Evolutionary conservation across 2,329 filamentous ascomycete species (phyloP), one percentile per base, ranked within the genome.

Genomic region (Volutella citrinella): DNA sequence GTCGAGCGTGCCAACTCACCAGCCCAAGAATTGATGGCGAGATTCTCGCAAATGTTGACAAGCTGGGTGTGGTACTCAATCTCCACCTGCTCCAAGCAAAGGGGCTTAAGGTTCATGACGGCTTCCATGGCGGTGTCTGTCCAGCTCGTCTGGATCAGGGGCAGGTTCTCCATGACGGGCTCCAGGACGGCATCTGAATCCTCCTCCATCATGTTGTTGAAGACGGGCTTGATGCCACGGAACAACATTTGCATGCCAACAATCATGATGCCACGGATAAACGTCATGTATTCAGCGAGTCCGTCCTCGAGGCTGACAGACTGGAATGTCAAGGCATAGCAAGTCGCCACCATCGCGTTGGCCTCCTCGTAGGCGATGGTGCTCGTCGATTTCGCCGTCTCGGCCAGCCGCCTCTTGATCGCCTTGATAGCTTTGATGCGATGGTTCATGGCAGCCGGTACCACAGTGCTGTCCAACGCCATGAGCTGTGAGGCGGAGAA

Each of bases 401-500:
- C 63, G 10, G 62, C 54, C 4, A 82, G 58, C 1, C 70, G 66
- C 43, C 69, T 70, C 54, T 81, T 80, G 46, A 82, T 75, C 6
- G 76, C 70, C 39, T 71, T 72, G 48, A 85, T 76, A 6, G 82
- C 80, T 38, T 82, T 76, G 32, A 83, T 63, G 14, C 82, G 77
- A 55, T 86, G 82, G 21, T 65, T 65, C 61, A 85, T 76, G 25
- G 81, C 80, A 19, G 74, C 69, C 11, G 71, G 64, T 11, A 71
- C 57, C 13, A 84, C 69, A 39, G 67, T 68, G 3, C 68, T 55
- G 38, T 74, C 76, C 1, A 64, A 57, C 5, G 61, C 60, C 46
- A 73, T 69, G 5, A 86, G 68, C 43, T 85, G 78, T 1, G 81
- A 84, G 19, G 82, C 83, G 2, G 82, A 70, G 40, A 84, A 70